Conservation (phyloP, 495 filamentous ascomycete species). For the Peziza echinospora region DNA sequence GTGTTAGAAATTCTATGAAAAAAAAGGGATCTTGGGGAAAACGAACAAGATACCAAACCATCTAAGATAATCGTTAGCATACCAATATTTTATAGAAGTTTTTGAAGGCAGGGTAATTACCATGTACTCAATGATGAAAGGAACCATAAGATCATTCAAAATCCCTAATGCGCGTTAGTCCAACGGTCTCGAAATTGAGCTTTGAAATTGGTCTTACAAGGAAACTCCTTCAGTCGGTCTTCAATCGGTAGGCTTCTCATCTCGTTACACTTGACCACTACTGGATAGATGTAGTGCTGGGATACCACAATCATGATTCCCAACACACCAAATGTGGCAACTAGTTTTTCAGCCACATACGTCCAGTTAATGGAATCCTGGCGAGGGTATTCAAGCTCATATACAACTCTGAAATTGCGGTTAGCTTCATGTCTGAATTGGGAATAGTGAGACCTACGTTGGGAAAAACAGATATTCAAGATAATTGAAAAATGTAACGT, state of each 20-base stretch:
- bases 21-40: too few relatives aligned
- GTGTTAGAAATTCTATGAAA: too few relatives aligned
- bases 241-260: constrained; percentile 42
- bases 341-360: constrained; percentile 47
- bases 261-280: constrained; percentile 39
- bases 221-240: constrained; percentile 40
- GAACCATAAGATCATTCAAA: constrained; percentile 46
- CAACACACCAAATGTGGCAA: constrained; percentile 45
- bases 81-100: constrained; percentile 9
- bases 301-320: constrained; percentile 40
- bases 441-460: constrained; percentile 22
- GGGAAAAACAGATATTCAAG: constrained; percentile 51
- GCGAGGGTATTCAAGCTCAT: constrained; percentile 56
- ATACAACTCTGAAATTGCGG: constrained; percentile 32
- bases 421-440: too few relatives aligned
- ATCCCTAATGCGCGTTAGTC: too few relatives aligned
- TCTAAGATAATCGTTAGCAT: constrained; percentile 4
- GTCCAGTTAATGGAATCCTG: constrained; percentile 44
- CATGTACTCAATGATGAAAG: constrained; percentile 54
- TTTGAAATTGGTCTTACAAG: too few relatives aligned
- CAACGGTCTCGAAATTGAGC: too few relatives aligned
- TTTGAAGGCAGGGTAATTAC: background rate
- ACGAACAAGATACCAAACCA: constrained; percentile 50
- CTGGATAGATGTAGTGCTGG: constrained; percentile 40
- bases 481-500: constrained; percentile 43